Evolutionary conservation across 75 land plant genomes (phyloP), one percentile per base, ranked within the genome.

Genomic region (Ceratopteris richardii): DNA sequence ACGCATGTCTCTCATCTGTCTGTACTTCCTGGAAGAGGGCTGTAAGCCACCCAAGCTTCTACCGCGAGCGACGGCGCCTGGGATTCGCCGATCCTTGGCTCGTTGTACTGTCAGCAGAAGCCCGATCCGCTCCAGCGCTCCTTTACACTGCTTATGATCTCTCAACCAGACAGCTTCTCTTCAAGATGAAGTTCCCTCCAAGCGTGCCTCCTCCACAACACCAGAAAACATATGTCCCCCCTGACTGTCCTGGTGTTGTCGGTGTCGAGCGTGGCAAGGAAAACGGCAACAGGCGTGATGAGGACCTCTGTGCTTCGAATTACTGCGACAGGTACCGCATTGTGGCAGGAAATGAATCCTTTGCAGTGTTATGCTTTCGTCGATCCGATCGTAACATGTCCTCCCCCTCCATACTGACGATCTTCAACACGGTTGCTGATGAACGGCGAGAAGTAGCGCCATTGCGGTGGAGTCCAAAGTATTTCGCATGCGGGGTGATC

Each of bases 21-120:
- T 82, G 76, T 33, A 39, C 58, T 18, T 36, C 82, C 29, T 82
- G 86, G 86, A 63, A 72, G 54, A 58, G 67, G 16, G 68, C 69
- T 39, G 50, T 82, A 29, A 47, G 74, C n/a, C n/a, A n/a, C n/a
- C 61, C 76, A 20, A 54, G 56, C 65, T 74, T 65, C 60, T 62
- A 62, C 63, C 42, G 41, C 33, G 47, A 60, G 53, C 63, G 67
- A 4, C 19, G 69, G 26, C 18, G 36, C 1, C 66, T 63, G n/a
- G 68, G 74, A 1, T 61, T 70, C 28, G 65, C 77, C 0, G 64
- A 58, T 19, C 77, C 77, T 17, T 72, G 74, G 65, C 56, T 82
- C 24, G 79, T 79, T 58, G 73, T 75, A 37, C 58, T 59, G 66
- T 68, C 67, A 46, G 66, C 39, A 67, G 57, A 56, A 58, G 62